Evolutionary conservation across 2,329 filamentous ascomycete species (phyloP), one percentile per base, ranked within the genome.

Genomic region (Colletotrichum magnum): DNA sequence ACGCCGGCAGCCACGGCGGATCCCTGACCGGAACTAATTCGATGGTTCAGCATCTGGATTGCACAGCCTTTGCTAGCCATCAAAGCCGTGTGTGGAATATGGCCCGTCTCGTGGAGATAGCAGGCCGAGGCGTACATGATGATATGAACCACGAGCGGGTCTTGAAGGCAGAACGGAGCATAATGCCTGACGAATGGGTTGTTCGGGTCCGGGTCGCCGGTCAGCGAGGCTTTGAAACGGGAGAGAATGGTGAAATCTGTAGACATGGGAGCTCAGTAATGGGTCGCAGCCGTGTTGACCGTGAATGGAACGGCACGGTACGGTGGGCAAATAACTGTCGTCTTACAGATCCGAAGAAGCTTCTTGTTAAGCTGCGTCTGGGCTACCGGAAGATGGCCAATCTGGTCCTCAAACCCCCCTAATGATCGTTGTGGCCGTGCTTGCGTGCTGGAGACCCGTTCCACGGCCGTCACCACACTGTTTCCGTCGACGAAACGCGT

Each of bases 91-190:
- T 82, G 82, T 50, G 84, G 81, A 2, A 87, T 75, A 45, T 84
- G 82, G 3, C 84, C 82, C 0, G 83, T 84, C 72, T 88, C 86
- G 45, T 82, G 80, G 36, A 87, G 78, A 72, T 87, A 87, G 72
- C 85, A 86, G 1, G 85, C 82, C 0, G 86, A 82, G 6, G 85
- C 85, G 72, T 85, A 87, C 5, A 87, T 79, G 43, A 85, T 80
- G 9, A 86, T 82, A 56, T 86, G 83, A 0, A 83, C 76, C 10
- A 87, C 78, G 4, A 88, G 77, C 5, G 83, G 84, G n/a, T 85
- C 84, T 62, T 87, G 83, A 12, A 87, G 77, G 53, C 80, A 84
- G 70, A 79, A 83, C 0, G 85, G 84, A 6, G 85, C 78, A 76
- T 84, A 87, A 52, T 83, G 77, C 72, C 81, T 84, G 78, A 83